Conservation (phyloP, 306 rosid genomes). For the Cicer judaicum region DNA sequence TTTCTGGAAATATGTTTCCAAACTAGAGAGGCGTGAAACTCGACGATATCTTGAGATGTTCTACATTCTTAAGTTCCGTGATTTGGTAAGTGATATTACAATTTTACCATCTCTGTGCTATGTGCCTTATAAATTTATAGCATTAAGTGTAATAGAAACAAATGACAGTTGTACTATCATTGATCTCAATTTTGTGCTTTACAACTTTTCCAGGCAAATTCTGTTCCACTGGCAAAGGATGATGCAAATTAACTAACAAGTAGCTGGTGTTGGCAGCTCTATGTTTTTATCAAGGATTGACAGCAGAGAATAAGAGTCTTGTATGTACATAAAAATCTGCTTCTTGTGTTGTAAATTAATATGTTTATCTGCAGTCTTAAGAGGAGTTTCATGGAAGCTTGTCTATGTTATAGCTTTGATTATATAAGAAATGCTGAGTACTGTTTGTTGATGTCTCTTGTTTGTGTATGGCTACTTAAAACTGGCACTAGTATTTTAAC, state of each 20-base stretch:
- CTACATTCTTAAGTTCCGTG: slow-evolving; percentile 91
- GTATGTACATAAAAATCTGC: slow-evolving; percentile 44
- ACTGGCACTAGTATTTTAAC: too few species aligned
- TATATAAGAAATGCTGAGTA: not conserved
- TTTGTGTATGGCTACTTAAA: not conserved
- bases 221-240: slow-evolving; percentile 70
- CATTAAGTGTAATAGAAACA: slow-evolving; percentile 14
- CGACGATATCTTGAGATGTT: slow-evolving; percentile 95
- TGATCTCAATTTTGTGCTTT: slow-evolving; percentile 16
- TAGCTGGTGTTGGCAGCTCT: slow-evolving; percentile 15
- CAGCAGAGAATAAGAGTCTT: slow-evolving; percentile 38
- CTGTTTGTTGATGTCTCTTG: not conserved
- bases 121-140: not conserved
- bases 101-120: not conserved
- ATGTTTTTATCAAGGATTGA: slow-evolving; percentile 13
- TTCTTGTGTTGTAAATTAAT: slow-evolving; percentile 29
- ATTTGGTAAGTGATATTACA: slow-evolving; percentile 66
- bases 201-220: slow-evolving; percentile 62
- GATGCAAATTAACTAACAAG: slow-evolving; percentile 48
- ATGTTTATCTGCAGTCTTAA: not conserved
- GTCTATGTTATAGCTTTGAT: not conserved
- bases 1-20: slow-evolving; percentile 95
- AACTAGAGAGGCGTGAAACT: slow-evolving; percentile 87
- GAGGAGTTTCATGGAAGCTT: slow-evolving; percentile 29
- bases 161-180: slow-evolving; percentile 1